phyloP scores from a whole-genome alignment of 345 rosid species.

The Euphorbia tirucalli region DNA sequence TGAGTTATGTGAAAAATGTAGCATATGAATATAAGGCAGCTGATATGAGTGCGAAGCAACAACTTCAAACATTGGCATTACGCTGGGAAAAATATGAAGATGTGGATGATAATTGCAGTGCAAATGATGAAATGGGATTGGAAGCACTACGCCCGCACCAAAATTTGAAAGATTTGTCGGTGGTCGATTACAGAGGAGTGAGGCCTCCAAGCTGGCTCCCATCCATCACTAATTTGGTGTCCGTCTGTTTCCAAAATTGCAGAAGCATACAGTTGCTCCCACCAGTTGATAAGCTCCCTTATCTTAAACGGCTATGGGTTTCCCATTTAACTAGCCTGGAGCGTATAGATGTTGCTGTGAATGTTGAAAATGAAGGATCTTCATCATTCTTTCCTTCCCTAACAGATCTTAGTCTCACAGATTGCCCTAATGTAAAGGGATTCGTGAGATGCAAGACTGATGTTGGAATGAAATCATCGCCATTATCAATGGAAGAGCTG shows the following conservation, averaged over 20 bases:
- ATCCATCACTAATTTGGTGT: slow-evolving; percentile 7
- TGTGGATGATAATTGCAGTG: too few relatives aligned
- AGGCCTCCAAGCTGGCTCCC: slow-evolving; percentile 18
- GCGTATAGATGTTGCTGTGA: neutral
- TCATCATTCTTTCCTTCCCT: slow-evolving; percentile 12
- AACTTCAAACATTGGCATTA: too few relatives aligned
- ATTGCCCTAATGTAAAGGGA: slow-evolving; percentile 7
- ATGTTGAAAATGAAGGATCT: neutral
- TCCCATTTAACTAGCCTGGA: neutral
- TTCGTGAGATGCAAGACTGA: slow-evolving; percentile 1
- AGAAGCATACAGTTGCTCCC: slow-evolving; percentile 1
- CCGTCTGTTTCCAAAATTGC: neutral
- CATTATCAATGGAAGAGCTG: too few relatives aligned
- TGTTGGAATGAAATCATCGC: too few relatives aligned
- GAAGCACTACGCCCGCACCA: too few relatives aligned
- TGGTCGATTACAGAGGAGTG: neutral
- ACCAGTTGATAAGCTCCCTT: slow-evolving; percentile 5
- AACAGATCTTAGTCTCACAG: rapidly evolving
- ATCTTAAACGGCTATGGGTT: neutral
- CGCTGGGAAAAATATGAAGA: too few relatives aligned
- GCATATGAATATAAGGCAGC: too few relatives aligned
- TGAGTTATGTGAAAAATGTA: too few relatives aligned
- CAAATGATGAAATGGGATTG: too few relatives aligned
- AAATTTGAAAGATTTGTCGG: neutral
- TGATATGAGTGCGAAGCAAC: too few relatives aligned